Base-by-base conservation (phyloP, 768 basidiomycete species). In the Suillus brevipes region DNA sequence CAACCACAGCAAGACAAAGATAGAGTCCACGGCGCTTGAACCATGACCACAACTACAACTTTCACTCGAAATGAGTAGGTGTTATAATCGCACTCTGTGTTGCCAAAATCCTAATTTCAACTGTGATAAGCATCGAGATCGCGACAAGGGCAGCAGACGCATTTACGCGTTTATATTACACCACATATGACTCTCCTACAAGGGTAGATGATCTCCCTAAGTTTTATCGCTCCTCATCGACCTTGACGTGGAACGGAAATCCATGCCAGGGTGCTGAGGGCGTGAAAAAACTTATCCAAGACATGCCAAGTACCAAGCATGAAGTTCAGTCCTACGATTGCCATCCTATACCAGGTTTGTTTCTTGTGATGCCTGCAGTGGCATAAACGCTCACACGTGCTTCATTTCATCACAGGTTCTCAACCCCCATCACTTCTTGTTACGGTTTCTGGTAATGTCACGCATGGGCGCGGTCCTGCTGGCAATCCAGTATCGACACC, bases 321-420 rank as follows among this genome's bases (percentile, higher is more conserved):
- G 94, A 95, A 65, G 83, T 95, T 23, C 89, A 92, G 74, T 92
- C 91, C 20, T 93, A 92, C 68, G 94, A 95, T 73, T 95, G 94
- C 70, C 93, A 95, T 74, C 90, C 94, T 42, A 92, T 95, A 65
- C 90, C 92, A 77, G 91, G 93, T 90, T 63, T 62, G 77, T 72
- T 55, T 52, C 56, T 65, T 60, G 31, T 57, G 34, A 38, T 37
- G 40, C 47, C 50, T 20, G 20, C 10, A 38, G 18, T 20, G 16
- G 28, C 6, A 10, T 40, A 13, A 40, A 28, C 3, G 12, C 58
- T 59, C 25, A 59, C 25, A 8, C 36, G 14, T 36, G 25, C 18
- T 31, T 31, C 28, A 31, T 31, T 12, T 12, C 53, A n/a, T 59
- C 53, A 12, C 69, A 93, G 92, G 90, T 60, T 87, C 85, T 23